A percentile compares a stretch with the other conserved stretches of the same genome.
These are phyloP conservation scores for Chloranthus sessilifolius DNA, from an alignment of 164 flowering plant species.

Conservation along the genomic window DNA sequence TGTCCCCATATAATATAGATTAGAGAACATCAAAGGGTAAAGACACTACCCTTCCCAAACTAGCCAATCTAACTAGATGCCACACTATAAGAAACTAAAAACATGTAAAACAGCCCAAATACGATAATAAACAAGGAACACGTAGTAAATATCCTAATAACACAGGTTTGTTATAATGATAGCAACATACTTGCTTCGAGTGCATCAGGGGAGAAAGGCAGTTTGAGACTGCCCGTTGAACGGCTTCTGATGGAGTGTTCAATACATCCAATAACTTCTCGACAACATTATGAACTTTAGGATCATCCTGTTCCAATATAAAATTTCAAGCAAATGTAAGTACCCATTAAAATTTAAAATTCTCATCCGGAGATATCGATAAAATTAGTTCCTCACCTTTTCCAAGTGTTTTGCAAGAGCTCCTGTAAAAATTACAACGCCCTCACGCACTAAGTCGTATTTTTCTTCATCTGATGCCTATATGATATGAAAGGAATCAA, in stretches of 20 bases:
- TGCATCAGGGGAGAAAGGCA: slow-evolving; percentile 92
- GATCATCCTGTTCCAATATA: slow-evolving; percentile 66
- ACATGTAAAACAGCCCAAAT: too few relatives aligned
- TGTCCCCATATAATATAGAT: too few relatives aligned
- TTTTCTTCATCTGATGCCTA: slow-evolving; percentile 91
- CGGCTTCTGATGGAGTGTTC: slow-evolving; percentile 99
- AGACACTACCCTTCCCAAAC: too few relatives aligned
- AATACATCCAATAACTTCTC: slow-evolving; percentile 94
- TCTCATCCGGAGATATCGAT: background rate
- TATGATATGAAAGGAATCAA: slow-evolving; percentile 2
- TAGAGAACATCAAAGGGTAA: too few relatives aligned
- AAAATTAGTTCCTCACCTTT: slow-evolving; percentile 39
- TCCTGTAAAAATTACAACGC: slow-evolving; percentile 96
- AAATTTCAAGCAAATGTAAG: slow-evolving; percentile 1
- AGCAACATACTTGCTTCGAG: slow-evolving; percentile 65
- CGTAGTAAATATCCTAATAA: too few relatives aligned
- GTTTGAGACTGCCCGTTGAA: slow-evolving; percentile 89
- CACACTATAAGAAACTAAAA: too few relatives aligned
- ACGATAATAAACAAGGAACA: too few relatives aligned
- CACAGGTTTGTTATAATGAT: too few relatives aligned
- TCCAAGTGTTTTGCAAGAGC: slow-evolving; percentile 90
- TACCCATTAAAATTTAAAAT: too few relatives aligned
- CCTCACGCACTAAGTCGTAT: slow-evolving; percentile 97
- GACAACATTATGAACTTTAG: slow-evolving; percentile 85
- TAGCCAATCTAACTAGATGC: too few relatives aligned